Conservation (phyloP, 805 yeast species). For the Candida boleticola region DNA sequence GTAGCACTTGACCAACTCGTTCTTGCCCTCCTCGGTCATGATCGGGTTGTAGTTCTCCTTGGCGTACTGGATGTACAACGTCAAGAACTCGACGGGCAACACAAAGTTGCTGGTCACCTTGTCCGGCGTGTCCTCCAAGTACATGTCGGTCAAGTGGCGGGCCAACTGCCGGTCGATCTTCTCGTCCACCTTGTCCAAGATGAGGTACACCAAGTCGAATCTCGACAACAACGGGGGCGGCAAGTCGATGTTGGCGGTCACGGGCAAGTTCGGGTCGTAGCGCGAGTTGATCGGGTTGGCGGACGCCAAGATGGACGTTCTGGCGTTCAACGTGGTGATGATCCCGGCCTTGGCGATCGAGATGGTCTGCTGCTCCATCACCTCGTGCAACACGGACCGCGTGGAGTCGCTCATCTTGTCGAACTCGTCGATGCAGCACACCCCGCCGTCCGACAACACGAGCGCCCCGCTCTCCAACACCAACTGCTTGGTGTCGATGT, state of each 20-base stretch:
- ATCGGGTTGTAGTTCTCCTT: slow-evolving; percentile 80
- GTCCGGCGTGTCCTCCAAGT: slow-evolving; percentile 81
- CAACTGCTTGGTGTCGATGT: slow-evolving; percentile 86
- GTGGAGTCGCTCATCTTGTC: slow-evolving; percentile 97
- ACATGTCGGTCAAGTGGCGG: slow-evolving; percentile 85
- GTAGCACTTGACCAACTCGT: slow-evolving; percentile 80
- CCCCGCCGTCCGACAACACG: slow-evolving; percentile 95
- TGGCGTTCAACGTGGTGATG: slow-evolving; percentile 92
- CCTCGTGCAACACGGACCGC: slow-evolving; percentile 94
- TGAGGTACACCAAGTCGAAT: slow-evolving; percentile 89
- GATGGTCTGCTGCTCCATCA: slow-evolving; percentile 98
- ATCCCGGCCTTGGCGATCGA: slow-evolving; percentile 98
- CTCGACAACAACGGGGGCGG: slow-evolving; percentile 96
- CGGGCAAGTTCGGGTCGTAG: slow-evolving; percentile 93
- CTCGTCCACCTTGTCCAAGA: slow-evolving; percentile 91
- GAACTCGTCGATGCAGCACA: slow-evolving; percentile 97
- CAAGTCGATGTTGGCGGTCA: slow-evolving; percentile 89
- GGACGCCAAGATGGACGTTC: slow-evolving; percentile 93
- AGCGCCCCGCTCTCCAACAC: slow-evolving; percentile 96
- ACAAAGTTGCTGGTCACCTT: slow-evolving; percentile 67
- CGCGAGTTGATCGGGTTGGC: slow-evolving; percentile 97
- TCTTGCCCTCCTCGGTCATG: slow-evolving; percentile 76
- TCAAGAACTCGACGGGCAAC: slow-evolving; percentile 82
- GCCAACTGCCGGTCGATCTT: slow-evolving; percentile 82
- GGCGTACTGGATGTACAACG: slow-evolving; percentile 91